Evolutionary conservation across 257 asterid species (phyloP), one percentile per base, ranked within the genome.

Genomic region (Solanum chilense): DNA sequence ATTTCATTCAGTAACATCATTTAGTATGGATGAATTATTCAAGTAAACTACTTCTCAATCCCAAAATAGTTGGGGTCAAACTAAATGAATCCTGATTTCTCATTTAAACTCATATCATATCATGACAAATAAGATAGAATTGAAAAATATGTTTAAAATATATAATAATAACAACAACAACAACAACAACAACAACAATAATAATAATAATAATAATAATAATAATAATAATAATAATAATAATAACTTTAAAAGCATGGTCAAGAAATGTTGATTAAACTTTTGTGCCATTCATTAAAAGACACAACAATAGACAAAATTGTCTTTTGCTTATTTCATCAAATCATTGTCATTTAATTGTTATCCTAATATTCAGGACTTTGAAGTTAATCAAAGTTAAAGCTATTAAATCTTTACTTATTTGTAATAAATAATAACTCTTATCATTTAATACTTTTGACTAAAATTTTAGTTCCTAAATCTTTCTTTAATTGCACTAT

Each of bases 1-100:
- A 1, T 89, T 31, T 29, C 35, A 66, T 86, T 3, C 82, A 75
- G 69, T 44, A 69, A 90, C 76, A 90, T 87, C 86, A 64, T 82
- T 87, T 81, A 81, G 29, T 81, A 81, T 31, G 45, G 27, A 49
- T 49, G 68, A 21, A 29, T 9, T 49, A 29, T 70, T 70, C 78
- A 70, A 31, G 44, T 33, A 52, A 52, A 52, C 78, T 70, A 33
- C 14, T 5, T 33, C 78, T 33, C 78, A 70, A 20, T 33, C 44
- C 44, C 78, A 70, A 70, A 70, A 20, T 16, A 70, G 15, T 9
- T 33, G 25, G 75, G 78, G 44, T 70, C 42, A 18, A 10, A 10
- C 44, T 33, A 70, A 16, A 70, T 31, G 44, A 70, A 33, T 8
- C 10, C 42, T 9, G 23, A 69, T 29, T 69, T 69, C 41, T 29